Evolutionary conservation across 2,329 filamentous ascomycete species (phyloP), one percentile per base, ranked within the genome.

Genomic region (Periconia macrospinosa): DNA sequence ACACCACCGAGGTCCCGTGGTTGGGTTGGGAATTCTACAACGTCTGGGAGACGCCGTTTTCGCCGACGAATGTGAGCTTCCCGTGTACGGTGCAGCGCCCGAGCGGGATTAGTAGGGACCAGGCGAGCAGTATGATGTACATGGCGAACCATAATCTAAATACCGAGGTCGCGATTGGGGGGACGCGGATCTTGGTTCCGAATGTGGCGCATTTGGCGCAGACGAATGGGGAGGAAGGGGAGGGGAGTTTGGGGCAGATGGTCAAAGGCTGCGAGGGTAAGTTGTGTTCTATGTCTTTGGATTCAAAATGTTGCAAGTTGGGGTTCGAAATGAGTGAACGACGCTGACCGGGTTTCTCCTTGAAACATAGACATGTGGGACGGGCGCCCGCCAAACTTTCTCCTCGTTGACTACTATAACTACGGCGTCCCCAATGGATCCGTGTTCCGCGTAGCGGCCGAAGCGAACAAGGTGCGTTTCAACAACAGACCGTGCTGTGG

Each of bases 131-230:
- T 17, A 82, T 88, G 52, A 78, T 96, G 73, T 96, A 93, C 70
- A 82, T 97, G 66, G 85, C 90, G 64, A 97, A 97, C 74, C 92
- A 97, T 77, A 97, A 97, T 71, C 81, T 97, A 53, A 96, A 97
- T 71, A 82, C 87, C 53, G 82, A 92, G 60, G 83, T 96, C 57
- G 82, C 83, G 49, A 75, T 95, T 41, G 58, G 56, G 10, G 69
- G 70, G 0, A 43, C 60, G 6, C 63, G 54, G 42, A 49, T 75
- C 7, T 50, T 76, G 27, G 66, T 75, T 2, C 74, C 74, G 14
- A 74, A 76, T 30, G 68, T 66, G 0, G 72, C 68, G 3, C 55
- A 58, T 6, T 62, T 75, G 15, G 71, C 70, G 35, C 53, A 63
- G 10, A 75, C 72, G 2, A 76, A 76, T 45, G 70, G 63, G 2